Conservation (phyloP, 306 rosid genomes). For the Prunus fruticosa region DNA sequence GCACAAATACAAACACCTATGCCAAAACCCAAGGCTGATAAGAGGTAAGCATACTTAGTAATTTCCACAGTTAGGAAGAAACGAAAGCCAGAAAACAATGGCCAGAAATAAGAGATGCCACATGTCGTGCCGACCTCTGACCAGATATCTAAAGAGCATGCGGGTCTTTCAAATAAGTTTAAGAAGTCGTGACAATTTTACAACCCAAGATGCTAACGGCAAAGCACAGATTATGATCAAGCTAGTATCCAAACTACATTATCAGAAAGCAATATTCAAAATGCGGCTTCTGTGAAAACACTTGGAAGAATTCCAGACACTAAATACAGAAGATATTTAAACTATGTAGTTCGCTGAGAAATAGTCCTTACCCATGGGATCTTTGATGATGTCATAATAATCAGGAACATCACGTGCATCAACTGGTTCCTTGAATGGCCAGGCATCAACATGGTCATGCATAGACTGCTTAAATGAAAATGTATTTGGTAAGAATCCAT, state of each 20-base stretch:
- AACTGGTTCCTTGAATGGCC: constrained; percentile 99
- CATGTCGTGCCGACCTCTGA: too few species aligned
- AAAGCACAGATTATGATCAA: neutral
- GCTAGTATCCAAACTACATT: neutral
- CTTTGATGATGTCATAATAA: constrained; percentile 91
- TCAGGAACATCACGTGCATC: constrained; percentile 93
- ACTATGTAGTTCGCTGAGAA: neutral
- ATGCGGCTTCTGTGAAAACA: neutral
- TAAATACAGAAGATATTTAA: neutral
- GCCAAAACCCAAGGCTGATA: neutral
- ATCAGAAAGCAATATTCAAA: neutral
- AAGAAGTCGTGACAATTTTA: neutral
- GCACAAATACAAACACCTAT: neutral
- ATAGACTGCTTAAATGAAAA: constrained; percentile 51
- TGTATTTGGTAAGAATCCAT: constrained; percentile 8
- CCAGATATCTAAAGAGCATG: neutral
- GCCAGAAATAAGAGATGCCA: too few species aligned
- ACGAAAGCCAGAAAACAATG: neutral
- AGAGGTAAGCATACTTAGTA: neutral
- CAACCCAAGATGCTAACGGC: neutral
- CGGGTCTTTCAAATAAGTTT: neutral
- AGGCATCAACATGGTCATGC: constrained; percentile 81
- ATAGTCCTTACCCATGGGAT: constrained; percentile 76
- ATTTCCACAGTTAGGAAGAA: neutral
- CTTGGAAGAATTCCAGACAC: neutral